Conservation (phyloP, 768 basidiomycete genomes). For the Pulveroboletus ravenelii region DNA sequence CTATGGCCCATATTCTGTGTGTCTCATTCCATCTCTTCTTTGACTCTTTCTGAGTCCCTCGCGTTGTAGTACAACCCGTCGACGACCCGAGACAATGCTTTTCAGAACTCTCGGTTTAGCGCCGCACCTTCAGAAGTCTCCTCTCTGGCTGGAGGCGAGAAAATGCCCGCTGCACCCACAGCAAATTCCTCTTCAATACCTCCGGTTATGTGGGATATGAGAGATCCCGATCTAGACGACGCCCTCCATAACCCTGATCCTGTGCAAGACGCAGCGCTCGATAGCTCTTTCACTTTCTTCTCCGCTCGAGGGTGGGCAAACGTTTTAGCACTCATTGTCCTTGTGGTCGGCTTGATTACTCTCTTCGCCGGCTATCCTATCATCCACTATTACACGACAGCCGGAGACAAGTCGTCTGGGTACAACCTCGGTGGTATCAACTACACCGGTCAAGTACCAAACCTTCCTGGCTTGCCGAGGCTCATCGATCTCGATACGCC, state of each 20-base stretch:
- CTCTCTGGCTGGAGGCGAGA: constrained; percentile 34
- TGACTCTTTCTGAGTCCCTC: constrained; percentile 1
- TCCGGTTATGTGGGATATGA: constrained; percentile 69
- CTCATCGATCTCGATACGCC: constrained; percentile 82
- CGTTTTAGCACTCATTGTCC: constrained; percentile 61
- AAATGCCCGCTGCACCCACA: constrained; percentile 26
- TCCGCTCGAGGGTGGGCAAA: constrained; percentile 84
- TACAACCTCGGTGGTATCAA: constrained; percentile 88
- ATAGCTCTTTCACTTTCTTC: constrained; percentile 64
- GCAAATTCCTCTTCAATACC: constrained; percentile 60
- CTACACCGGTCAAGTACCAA: constrained; percentile 79
- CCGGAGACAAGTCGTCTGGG: constrained; percentile 35
- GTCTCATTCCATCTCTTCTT: constrained; percentile 22
- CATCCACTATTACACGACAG: constrained; percentile 48
- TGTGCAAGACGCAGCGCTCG: constrained; percentile 55
- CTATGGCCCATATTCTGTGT: constrained; percentile 85
- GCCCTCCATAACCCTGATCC: constrained; percentile 85
- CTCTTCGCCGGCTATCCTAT: constrained; percentile 91
- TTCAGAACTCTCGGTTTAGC: constrained; percentile 56
- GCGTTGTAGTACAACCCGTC: constrained; percentile 51
- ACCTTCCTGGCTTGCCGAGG: constrained; percentile 57
- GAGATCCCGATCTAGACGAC: constrained; percentile 86
- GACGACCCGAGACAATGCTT: constrained; percentile 37
- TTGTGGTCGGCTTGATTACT: constrained; percentile 63
- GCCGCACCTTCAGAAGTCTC: constrained; percentile 46